Base-by-base conservation (phyloP, 768 basidiomycete species). In the Daedaleopsis nitida region DNA sequence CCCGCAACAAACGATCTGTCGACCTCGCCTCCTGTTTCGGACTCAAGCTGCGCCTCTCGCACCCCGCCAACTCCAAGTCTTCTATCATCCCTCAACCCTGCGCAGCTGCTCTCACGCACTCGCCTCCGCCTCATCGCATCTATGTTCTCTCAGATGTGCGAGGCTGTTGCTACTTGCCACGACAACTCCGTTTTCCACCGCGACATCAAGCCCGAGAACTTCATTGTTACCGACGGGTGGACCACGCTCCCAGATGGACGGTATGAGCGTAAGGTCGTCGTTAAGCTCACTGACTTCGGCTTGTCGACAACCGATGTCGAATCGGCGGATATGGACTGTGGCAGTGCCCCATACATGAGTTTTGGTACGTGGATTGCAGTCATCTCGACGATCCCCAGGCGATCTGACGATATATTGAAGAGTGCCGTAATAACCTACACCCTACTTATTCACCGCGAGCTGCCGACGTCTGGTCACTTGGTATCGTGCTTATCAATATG, bases 61-160 rank as follows among this genome's bases (percentile, higher is more conserved):
- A 96, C 95, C 6, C 96, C 96, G 37, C 95, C 96, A 1, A 97
- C 96, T 4, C 96, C 96, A 23, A 90, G 90, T 48, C 83, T 99
- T 52, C 88, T 99, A 52, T 91, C 94, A 37, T 89, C 87, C 64
- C 83, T 87, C 68, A 87, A 85, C 71, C 92, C 86, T 48, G 81
- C 85, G 34, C 89, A 94, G 65, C 80, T 97, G 35, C 88, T 99
- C 56, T 92, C 92, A 27, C 85, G 86, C 58, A 90, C 89, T 43
- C 90, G 96, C 59, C 85, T 99, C 32, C 89, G 92, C 16, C 86
- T 99, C 66, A 94, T 99, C 70, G 87, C 95, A 3, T 89, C 92
- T 72, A 99, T 99, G 96, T 98, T 99, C 75, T 80, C 86, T 19
- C 97, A 98, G 77, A 99, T 99, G 96, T 98, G 96, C 72, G 93